phyloP scores from a whole-genome alignment of 345 rosid genomes.

The Cardiospermum halicacabum region DNA sequence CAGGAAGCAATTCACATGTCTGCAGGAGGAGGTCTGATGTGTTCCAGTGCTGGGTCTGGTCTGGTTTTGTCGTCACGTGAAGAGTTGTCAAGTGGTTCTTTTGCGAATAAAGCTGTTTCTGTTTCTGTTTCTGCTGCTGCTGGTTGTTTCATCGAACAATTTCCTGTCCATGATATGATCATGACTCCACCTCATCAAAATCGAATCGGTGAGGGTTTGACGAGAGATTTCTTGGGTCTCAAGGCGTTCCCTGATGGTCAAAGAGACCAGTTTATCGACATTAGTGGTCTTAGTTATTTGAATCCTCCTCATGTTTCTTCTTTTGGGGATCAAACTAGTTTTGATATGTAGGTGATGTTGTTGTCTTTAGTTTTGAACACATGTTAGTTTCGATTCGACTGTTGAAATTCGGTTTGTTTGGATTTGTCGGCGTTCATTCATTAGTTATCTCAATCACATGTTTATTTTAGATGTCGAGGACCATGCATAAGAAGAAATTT shows the following conservation, averaged over 20 bases:
- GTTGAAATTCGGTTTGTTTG: too few species aligned
- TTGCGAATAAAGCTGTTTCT: constrained; percentile 44
- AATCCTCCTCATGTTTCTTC: constrained; percentile 19
- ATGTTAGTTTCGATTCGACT: too few species aligned
- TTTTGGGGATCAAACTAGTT: constrained; percentile 18
- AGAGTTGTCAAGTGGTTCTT: constrained; percentile 25
- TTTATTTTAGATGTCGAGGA: too few species aligned
- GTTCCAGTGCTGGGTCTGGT: constrained; percentile 22
- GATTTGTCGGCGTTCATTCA: too few species aligned
- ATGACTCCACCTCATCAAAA: constrained; percentile 13
- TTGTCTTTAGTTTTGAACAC: too few species aligned
- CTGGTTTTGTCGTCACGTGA: constrained; percentile 34
- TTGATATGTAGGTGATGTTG: too few species aligned
- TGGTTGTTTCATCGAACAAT: constrained; percentile 23
- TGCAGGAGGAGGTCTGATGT: constrained; percentile 9
- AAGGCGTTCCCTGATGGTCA: constrained; percentile 35
- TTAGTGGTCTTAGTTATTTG: constrained; percentile 24
- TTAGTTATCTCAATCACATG: too few species aligned
- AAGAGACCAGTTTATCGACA: constrained; percentile 20
- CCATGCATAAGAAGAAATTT: too few species aligned
- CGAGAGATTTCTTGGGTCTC: constrained; percentile 63
- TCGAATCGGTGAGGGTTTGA: constrained; percentile 28
- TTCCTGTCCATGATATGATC: constrained; percentile 24
- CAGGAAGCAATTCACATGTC: constrained; percentile 26
- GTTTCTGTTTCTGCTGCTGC: too few species aligned